Evolutionary conservation across 2,329 filamentous ascomycete genomes (phyloP), one percentile per base, ranked within the genome.

Genomic region (Talaromyces sp.): DNA sequence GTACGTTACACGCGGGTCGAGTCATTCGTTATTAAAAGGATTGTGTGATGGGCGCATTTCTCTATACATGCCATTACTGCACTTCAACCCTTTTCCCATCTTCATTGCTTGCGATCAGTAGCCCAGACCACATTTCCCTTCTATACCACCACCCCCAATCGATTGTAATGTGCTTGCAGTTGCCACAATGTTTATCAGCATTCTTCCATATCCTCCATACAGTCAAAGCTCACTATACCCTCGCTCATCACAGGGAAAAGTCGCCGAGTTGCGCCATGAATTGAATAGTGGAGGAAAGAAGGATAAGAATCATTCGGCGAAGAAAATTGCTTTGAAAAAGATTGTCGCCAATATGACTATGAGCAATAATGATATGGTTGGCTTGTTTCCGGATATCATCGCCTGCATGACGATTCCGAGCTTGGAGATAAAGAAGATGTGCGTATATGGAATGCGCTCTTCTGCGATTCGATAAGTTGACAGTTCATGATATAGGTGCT

Each of bases 331-430:
- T 10, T 82, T 99, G 63, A 99, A 99, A 83, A 97, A 97, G 82
- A 97, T 99, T 66, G 94, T 99, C 67, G 94, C 94, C 73, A 99
- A 99, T 73, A 99, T 99, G 94, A 99, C 94, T 64, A 99, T 99
- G 94, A 97, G 93, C 84, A 99, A 99, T 78, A 99, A 97, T 71
- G 94, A 99, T 75, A 99, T 99, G 94, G 89, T 97, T 57, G 91
- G 91, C 39, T 80, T 99, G 54, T 99, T 99, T 67, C 91, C 93
- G 17, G 94, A 99, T 71, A 89, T 99, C 60, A 89, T 99, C 66
- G 86, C 81, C 62, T 97, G 93, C 80, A 99, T 99, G 94, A 86
- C 89, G 66, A 89, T 99, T 62, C 88, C 87, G 54, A 96, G 89
- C 68, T 78, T 99, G 73, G 94, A 99, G 77, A 97, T 99, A 77